A percentile compares a stretch with the other conserved stretches of the same genome.
Evolutionary conservation across 805 yeast species (phyloP).

Genomic region (Metschnikowia koreensis): DNA sequence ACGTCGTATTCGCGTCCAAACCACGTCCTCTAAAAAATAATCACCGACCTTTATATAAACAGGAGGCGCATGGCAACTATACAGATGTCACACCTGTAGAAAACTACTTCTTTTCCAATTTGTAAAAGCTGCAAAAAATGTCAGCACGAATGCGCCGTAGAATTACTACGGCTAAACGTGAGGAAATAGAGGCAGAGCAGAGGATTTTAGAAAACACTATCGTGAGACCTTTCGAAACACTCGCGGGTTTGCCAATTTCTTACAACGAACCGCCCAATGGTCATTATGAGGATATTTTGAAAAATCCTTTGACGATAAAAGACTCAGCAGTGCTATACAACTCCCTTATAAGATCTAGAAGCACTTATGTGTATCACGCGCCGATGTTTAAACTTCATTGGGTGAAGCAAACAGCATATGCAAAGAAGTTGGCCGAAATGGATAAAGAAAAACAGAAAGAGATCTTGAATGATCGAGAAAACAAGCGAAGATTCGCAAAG

Average conservation of each 20-base stretch:
- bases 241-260: constrained; percentile 69
- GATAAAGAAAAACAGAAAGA: constrained; percentile 27
- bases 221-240: constrained; percentile 62
- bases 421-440: constrained; percentile 41
- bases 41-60: background rate
- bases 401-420: constrained; percentile 65
- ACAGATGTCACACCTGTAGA: background rate
- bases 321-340: constrained; percentile 73
- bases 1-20: background rate
- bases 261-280: constrained; percentile 61
- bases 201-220: constrained; percentile 33
- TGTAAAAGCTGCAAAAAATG: constrained; percentile 19
- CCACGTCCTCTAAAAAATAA: background rate
- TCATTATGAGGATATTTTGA: constrained; percentile 46
- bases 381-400: constrained; percentile 78
- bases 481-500: constrained; percentile 18
- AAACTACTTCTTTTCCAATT: background rate
- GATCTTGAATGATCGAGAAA: constrained; percentile 15
- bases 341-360: constrained; percentile 72
- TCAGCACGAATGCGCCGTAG: constrained; percentile 45
- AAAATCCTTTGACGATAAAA: constrained; percentile 63
- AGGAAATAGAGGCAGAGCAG: constrained; percentile 43
- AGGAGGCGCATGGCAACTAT: background rate
- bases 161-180: constrained; percentile 40
- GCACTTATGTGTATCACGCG: constrained; percentile 52